Evolutionary conservation across 805 yeast genomes (phyloP), one percentile per base, ranked within the genome.

Genomic region (Nakazawaea wickerhamii): DNA sequence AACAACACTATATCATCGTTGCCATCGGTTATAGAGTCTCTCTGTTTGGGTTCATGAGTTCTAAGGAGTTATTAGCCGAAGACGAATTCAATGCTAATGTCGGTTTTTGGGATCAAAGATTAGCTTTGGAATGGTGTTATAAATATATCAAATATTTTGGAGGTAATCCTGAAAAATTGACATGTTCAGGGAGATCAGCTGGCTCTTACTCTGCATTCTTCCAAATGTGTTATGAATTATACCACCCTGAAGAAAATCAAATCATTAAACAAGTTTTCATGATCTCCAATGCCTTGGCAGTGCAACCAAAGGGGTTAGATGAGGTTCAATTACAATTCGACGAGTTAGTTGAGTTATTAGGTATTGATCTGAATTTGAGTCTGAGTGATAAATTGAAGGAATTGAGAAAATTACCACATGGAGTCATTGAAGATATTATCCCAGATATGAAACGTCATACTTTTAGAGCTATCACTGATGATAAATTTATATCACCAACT

Each of bases 71-170:
- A 43, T 37, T 61, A 32, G 65, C 58, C 30, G 60, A 61, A 25
- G 59, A 62, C 30, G 25, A 37, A 18, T 25, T 20, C 8, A 40
- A 41, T 27, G 48, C 52, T 42, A 53, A 73, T 50, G 62, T 62
- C 38, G 74, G 73, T 4, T 58, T 71, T 40, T 66, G 68, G 65
- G 79, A 75, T 53, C 79, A 73, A 54, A 55, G 67, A 41, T 46
- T 58, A 32, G 76, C 71, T 1, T 50, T 73, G 7, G 65, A 67
- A 48, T 75, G 80, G 80, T 65, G 65, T 4, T 59, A 62, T 38
- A 50, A 58, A 41, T 57, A 70, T 50, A 73, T 75, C 46, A 45
- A 46, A 22, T 53, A 65, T 38, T 71, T 73, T 52, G 78, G 78
- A 15, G 79, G 79, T 27, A 66, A 74, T 50, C 60, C 69, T 0